Evolutionary conservation across 2,329 filamentous ascomycete genomes (phyloP).

Genomic region (Fusarium sp.): DNA sequence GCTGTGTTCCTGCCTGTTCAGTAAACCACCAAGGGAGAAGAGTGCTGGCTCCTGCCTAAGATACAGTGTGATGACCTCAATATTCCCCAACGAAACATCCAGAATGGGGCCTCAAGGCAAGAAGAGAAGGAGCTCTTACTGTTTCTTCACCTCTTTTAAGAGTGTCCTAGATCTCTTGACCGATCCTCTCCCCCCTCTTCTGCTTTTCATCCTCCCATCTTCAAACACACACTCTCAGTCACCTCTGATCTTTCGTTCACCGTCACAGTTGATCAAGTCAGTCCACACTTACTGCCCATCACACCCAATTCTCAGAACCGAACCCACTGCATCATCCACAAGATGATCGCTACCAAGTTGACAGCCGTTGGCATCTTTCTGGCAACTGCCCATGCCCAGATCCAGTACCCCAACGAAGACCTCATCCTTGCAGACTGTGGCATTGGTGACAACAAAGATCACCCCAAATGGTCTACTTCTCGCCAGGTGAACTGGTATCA

Average conservation of each 20-base stretch:
- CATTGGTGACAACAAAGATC: constrained; percentile 57
- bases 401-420: constrained; percentile 52
- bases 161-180: too few relatives aligned
- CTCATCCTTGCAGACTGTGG: constrained; percentile 59
- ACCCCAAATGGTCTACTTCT: constrained; percentile 58
- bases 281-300: neutral
- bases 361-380: constrained; percentile 45
- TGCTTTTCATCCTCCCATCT: constrained; percentile 10
- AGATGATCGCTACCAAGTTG: constrained; percentile 48
- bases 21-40: neutral
- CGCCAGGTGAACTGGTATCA: constrained; percentile 61
- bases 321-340: neutral
- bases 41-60: constrained; percentile 8
- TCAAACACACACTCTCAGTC: neutral
- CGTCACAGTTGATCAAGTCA: neutral
- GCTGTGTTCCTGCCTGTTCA: constrained; percentile 8
- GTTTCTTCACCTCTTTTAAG: neutral
- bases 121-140: neutral
- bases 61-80: constrained; percentile 1
- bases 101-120: neutral
- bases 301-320: neutral
- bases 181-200: constrained; percentile 4
- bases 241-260: neutral
- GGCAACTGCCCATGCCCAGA: constrained; percentile 40
- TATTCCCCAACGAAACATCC: constrained; percentile 8